Conservation (phyloP, 2,329 filamentous ascomycete genomes). For the Stemphylium beticola region DNA sequence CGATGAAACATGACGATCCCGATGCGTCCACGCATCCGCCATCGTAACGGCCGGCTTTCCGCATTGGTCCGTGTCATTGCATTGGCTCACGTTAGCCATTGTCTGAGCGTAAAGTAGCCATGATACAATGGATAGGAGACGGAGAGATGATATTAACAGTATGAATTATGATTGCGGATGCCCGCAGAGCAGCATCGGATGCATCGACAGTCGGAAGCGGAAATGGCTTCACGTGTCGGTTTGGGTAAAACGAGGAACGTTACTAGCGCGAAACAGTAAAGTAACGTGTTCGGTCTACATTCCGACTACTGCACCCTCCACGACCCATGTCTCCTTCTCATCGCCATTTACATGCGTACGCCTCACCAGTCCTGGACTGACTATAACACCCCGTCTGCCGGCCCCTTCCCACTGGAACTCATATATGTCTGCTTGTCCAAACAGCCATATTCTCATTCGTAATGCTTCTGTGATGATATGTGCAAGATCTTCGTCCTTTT, state of each 20-base stretch:
- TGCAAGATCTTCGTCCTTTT: slow-evolving; percentile 38
- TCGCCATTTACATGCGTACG: slow-evolving; percentile 8
- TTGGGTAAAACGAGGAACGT: not conserved
- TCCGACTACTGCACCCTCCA: slow-evolving; percentile 16
- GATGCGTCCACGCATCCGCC: slow-evolving; percentile 5
- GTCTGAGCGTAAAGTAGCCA: not conserved
- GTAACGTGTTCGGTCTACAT: not conserved
- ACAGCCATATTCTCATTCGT: slow-evolving; percentile 39
- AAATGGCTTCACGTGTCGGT: not conserved
- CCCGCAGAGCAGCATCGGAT: not conserved
- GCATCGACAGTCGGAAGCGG: not conserved
- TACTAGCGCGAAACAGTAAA: not conserved
- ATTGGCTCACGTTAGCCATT: slow-evolving; percentile 19
- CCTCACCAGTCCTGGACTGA: slow-evolving; percentile 31
- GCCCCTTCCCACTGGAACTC: slow-evolving; percentile 36
- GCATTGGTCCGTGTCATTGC: not conserved
- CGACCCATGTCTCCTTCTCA: slow-evolving; percentile 4
- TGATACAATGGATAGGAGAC: not conserved
- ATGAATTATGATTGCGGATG: not conserved
- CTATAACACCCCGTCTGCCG: slow-evolving; percentile 28
- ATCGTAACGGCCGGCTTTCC: slow-evolving; percentile 14
- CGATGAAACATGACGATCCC: not conserved
- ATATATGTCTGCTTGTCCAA: slow-evolving; percentile 33
- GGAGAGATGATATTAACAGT: not conserved
- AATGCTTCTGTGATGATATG: slow-evolving; percentile 33